phyloP scores from a whole-genome alignment of 768 basidiomycete genomes.

The Arthromyces matolae region DNA sequence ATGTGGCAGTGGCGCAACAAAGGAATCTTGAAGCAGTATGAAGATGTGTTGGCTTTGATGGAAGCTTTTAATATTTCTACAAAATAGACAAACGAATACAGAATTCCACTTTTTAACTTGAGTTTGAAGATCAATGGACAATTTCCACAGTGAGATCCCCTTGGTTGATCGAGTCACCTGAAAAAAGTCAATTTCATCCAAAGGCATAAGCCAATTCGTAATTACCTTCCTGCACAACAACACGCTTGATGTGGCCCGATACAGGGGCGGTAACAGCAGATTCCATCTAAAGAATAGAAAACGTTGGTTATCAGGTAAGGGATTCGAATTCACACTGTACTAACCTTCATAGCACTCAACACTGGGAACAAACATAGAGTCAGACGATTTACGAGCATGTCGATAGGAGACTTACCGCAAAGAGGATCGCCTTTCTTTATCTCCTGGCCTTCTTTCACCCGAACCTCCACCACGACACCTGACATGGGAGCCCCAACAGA shows the following conservation, averaged over 20 bases:
- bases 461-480: slow-evolving; percentile 96
- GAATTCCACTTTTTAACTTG: not conserved
- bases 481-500: slow-evolving; percentile 98
- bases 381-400: no score
- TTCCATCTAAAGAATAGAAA: slow-evolving; percentile 78
- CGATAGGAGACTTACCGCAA: slow-evolving; percentile 60
- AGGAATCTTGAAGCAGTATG: no score
- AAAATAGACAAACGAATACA: not conserved
- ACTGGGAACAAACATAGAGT: slow-evolving; percentile 50
- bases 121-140: slow-evolving; percentile 32
- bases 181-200: slow-evolving; percentile 4
- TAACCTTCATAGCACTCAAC: slow-evolving; percentile 94
- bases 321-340: slow-evolving; percentile 17
- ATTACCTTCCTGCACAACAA: slow-evolving; percentile 83
- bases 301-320: slow-evolving; percentile 16
- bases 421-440: slow-evolving; percentile 98
- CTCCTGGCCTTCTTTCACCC: slow-evolving; percentile 96
- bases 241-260: slow-evolving; percentile 92
- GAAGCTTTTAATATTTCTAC: no score
- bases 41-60: no score
- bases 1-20: no score
- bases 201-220: not conserved
- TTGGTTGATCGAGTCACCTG: slow-evolving; percentile 92
- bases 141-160: slow-evolving; percentile 92
- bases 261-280: slow-evolving; percentile 95